Evolutionary conservation across 2,329 filamentous ascomycete genomes (phyloP), one percentile per base, ranked within the genome.

Genomic region (Dactylonectria estremocensis): DNA sequence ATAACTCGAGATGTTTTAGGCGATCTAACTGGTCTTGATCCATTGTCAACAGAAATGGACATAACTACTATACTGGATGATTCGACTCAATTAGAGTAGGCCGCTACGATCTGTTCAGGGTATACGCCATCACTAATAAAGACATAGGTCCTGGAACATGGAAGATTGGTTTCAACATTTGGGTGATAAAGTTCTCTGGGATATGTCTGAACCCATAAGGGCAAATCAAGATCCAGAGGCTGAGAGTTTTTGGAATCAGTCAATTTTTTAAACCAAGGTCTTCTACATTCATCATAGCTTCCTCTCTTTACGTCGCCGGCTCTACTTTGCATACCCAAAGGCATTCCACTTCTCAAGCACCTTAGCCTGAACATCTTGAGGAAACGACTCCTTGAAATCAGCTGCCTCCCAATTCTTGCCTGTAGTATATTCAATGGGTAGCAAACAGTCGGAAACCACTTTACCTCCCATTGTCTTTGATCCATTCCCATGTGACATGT

Each of bases 401-500:
- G 76, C 78, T 3, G 66, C 70, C 49, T 76, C 72, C 76, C 79
- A 81, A 50, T 76, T 71, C 31, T 69, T 72, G 0, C 79, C 82
- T 0, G 72, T 76, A 0, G 75, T 82, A 70, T 85, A 87, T 63
- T 86, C 84, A 2, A 66, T 68, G 0, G 82, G 80, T 61, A 86
- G 70, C 52, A 87, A 64, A 8, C 79, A 81, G 75, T 86, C 82
- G 1, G 79, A 83, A 28, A 86, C 82, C 3, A 86, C 78, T 74
- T 87, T 87, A 0, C 84, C 84, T 0, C 83, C 84, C 46, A 69
- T 73, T 0, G 59, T 64, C 0, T 75, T 73, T 0, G 74, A 68
- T 0, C 76, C 78, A 14, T 70, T 77, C 0, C 84, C 84, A 68
- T 86, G 83, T 0, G 75, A 75, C 80, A 85, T 85, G 64, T 85